Evolutionary conservation across 164 flowering plant genomes (phyloP), one percentile per base, ranked within the genome.

Genomic region (Chloranthus sessilifolius): DNA sequence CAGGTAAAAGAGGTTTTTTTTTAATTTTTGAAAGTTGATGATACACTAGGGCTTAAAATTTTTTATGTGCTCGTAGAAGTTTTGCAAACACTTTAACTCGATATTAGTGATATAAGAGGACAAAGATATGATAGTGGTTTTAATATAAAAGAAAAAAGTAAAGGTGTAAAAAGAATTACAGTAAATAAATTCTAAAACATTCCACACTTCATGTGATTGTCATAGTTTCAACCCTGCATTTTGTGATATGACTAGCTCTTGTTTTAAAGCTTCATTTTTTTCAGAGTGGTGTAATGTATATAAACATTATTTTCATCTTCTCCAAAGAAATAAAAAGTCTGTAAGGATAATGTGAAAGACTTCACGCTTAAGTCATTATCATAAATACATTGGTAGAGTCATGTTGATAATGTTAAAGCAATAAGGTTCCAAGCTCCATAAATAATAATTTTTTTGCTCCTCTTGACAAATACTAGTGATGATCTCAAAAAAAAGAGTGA

Each of bases 161-260:
- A 36, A 0, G 40, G 40, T 36, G 40, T 36, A 36, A n/a, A 36
- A 36, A 36, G 40, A 36, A 36, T 36, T 36, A 17, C 40, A 14
- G 16, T n/a, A 4, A 14, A 0, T 10, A 17, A 36, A 36, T 36
- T 17, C 40, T 14, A 36, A 7, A 17, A 17, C 15, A 17, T 3
- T n/a, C n/a, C n/a, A n/a, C n/a, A n/a, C n/a, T n/a, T n/a, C n/a
- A n/a, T n/a, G n/a, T n/a, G n/a, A n/a, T 36, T n/a, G n/a, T n/a
- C 39, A 36, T 36, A 12, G 39, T 36, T 36, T 36, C 3, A 36
- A 36, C 16, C 16, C 16, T 12, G 10, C 39, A 36, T 6, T 36
- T 36, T 17, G 1, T 36, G 6, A 36, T 36, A 36, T 7, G 39
- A 17, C 39, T 1, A 3, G 39, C 16, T 36, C 39, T 36, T 36